Evolutionary conservation across 352 stramenopile genomes (phyloP), one percentile per base, ranked within the genome.

Genomic region (Pythium volutum): DNA sequence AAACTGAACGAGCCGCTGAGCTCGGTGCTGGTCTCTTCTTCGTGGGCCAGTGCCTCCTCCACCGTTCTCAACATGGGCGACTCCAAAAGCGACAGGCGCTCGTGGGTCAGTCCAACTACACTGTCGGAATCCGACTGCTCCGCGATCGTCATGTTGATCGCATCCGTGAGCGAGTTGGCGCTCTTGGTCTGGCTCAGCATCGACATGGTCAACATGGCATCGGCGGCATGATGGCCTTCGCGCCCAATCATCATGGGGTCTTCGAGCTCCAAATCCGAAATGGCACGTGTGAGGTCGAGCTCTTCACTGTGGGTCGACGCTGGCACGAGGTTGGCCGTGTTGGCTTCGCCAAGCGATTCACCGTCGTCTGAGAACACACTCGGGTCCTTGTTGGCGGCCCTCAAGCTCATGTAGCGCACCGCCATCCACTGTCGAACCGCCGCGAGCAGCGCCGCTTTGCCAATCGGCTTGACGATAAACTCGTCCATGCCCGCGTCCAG

Each of bases 391-490:
- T 49, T 68, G 9, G 55, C 15, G 2, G 61, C 51, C 46, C 89
- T 86, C 42, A 84, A 70, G 11, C 76, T 73, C 23, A 88, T 42
- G 68, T 84, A 91, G 8, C 82, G 78, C 38, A 93, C 79, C 11
- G 70, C 67, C 84, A 92, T 91, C 84, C 84, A 94, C 48, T 91
- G 83, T 4, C 78, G 76, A 61, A 94, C 85, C 12, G 84, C 84
- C 9, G 77, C 77, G 8, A 79, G 71, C 4, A 94, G 53, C 15
- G 75, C 72, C 3, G 71, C 63, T 61, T 94, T 91, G 4, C 77
- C 84, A 31, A 94, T 93, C 0, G 85, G 85, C 59, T 94, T 94
- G 33, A 93, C 85, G 31, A 94, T 89, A 64, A 93, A 90, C 43
- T 94, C 85, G 45, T 94, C 85, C 85, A 94, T 94, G 20, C 85